Evolutionary conservation across 2,329 filamentous ascomycete species (phyloP).

Genomic region (Pleoardoris graminearum): DNA sequence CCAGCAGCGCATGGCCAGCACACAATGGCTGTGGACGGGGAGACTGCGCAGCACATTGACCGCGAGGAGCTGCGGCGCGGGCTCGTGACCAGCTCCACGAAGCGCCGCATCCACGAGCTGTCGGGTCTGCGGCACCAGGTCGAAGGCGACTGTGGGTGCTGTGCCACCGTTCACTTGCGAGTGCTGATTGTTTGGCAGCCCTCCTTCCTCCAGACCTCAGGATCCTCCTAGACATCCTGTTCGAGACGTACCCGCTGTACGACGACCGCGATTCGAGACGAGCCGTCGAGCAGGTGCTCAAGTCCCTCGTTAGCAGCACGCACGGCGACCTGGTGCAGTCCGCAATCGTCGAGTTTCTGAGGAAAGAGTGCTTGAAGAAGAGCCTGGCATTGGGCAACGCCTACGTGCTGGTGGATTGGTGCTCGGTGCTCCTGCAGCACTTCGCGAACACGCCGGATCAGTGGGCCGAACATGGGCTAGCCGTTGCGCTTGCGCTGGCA

Average conservation of each 20-base stretch:
- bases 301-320: constrained; percentile 63
- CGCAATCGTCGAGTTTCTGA: constrained; percentile 67
- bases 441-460: constrained; percentile 61
- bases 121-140: constrained; percentile 50
- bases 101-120: constrained; percentile 51
- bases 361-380: constrained; percentile 73
- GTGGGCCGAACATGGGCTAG: constrained; percentile 67
- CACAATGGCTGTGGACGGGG: constrained; percentile 45
- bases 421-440: constrained; percentile 74
- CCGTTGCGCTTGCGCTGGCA: constrained; percentile 70
- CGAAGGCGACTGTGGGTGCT: constrained; percentile 47
- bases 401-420: constrained; percentile 92
- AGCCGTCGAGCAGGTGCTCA: constrained; percentile 80
- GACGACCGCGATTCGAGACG: constrained; percentile 80
- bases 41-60: constrained; percentile 36
- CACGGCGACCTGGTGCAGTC: constrained; percentile 62
- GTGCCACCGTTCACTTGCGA: no score
- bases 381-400: constrained; percentile 78
- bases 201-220: constrained; percentile 51
- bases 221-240: constrained; percentile 70
- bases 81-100: constrained; percentile 54
- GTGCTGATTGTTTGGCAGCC: constrained; percentile 28
- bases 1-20: constrained; percentile 35
- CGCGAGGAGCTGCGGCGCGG: constrained; percentile 45
- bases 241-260: constrained; percentile 87